Base-by-base conservation (phyloP, 345 rosid genomes). In the Gossypium raimondii region DNA sequence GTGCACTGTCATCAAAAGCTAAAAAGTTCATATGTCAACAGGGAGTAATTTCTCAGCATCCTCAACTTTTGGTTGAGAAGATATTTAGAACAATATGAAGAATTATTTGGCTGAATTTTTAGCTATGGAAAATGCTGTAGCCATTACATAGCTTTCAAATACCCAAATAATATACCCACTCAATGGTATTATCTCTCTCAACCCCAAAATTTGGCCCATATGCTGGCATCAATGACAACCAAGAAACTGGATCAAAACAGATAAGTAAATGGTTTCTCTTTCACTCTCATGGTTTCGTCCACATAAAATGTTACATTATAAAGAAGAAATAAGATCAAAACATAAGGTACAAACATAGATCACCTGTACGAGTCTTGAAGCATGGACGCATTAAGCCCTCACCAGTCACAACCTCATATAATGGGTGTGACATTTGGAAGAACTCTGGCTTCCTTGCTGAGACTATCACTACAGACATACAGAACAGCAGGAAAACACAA, bases 381-480 rank as follows among this genome's bases (percentile, higher is more conserved):
- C 97, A 92, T 67, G 98, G 98, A 59, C 94, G 93, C 98, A 94
- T 89, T 73, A 94, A 85, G 66, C 97, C 97, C 79, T 92, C 98
- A 60, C 92, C 97, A 0, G 97, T 94, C 82, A 94, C 97, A 81
- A 94, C 97, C 81, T 94, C 98, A 47, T 94, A 90, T 70, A 94
- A 68, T 48, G 98, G 98, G 80, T 92, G 98, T 60, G 97, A 89
- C 93, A 85, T 94, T 85, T 94, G 98, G 83, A 94, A 94, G 87
- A 94, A 94, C 85, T 94, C 98, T 41, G 98, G 97, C 85, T 94
- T 94, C 84, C 97, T 92, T 18, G 98, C 97, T 25, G 98, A 94
- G 58, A 94, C 92, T 86, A 93, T 93, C 58, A 93, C 98, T 93
- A 77, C 22, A 83, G 56, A 52, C 61, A 14, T 47, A 14, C 56